Conservation (phyloP, 305 asterid genomes). For the Fraxinus sp. region DNA sequence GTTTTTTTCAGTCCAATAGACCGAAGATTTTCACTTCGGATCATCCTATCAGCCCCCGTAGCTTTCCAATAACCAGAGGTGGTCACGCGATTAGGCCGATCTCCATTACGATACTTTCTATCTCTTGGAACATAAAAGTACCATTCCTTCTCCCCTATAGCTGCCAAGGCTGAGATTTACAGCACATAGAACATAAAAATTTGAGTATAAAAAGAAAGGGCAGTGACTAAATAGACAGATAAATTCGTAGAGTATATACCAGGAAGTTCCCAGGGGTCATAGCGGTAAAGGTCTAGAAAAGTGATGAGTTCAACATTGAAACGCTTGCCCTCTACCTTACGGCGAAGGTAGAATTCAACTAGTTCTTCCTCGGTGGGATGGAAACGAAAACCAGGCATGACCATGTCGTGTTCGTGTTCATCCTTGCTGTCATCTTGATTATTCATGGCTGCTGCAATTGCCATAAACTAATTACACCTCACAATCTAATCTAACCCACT, state of each 20-base stretch:
- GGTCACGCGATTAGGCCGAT: slow-evolving; percentile 87
- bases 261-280: slow-evolving; percentile 97
- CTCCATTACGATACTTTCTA: slow-evolving; percentile 79
- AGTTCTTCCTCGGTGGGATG: slow-evolving; percentile 93
- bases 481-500: neutral
- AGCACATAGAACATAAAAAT: neutral
- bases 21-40: slow-evolving; percentile 51
- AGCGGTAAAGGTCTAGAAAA: slow-evolving; percentile 81
- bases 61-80: slow-evolving; percentile 96
- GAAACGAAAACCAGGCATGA: slow-evolving; percentile 93
- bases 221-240: neutral
- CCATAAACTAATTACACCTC: slow-evolving; percentile 34
- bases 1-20: slow-evolving; percentile 87
- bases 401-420: slow-evolving; percentile 72
- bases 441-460: slow-evolving; percentile 51
- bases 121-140: slow-evolving; percentile 89
- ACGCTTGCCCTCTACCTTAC: slow-evolving; percentile 92
- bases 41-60: slow-evolving; percentile 89
- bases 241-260: slow-evolving; percentile 36
- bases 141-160: slow-evolving; percentile 96
- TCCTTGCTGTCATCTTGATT: slow-evolving; percentile 33
- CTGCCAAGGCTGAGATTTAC: slow-evolving; percentile 57
- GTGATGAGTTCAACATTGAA: slow-evolving; percentile 93
- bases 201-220: neutral
- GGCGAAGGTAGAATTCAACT: slow-evolving; percentile 88